phyloP scores from a whole-genome alignment of 2,329 filamentous ascomycete species.

The Xylaria sp. region DNA sequence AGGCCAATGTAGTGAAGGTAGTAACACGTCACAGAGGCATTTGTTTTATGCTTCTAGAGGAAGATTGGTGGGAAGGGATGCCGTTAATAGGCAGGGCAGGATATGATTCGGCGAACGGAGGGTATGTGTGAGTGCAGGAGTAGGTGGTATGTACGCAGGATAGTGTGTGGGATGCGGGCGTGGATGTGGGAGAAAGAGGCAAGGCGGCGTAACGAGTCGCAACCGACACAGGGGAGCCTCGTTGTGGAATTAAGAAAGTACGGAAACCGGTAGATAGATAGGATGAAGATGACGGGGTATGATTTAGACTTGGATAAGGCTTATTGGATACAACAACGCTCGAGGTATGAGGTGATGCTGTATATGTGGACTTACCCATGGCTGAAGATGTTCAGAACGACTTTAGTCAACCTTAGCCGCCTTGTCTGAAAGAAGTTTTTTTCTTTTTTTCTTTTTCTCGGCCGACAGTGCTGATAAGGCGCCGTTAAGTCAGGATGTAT shows the following conservation, averaged over 20 bases:
- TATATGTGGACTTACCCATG: conserved; percentile 39
- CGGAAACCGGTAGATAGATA: background rate
- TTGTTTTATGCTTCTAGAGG: conserved; percentile 34
- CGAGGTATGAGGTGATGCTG: conserved; percentile 19
- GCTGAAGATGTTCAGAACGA: conserved; percentile 27
- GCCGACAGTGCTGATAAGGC: conserved; percentile 29
- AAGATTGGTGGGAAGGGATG: conserved; percentile 35
- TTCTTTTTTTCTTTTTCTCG: conserved; percentile 29
- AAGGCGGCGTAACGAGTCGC: conserved; percentile 12
- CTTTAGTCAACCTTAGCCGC: conserved; percentile 34
- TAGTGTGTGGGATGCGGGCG: conserved; percentile 21
- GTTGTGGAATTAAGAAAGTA: conserved; percentile 10
- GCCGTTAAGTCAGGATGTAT: conserved; percentile 29
- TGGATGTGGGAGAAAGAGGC: conserved; percentile 20
- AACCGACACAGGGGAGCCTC: conserved; percentile 10
- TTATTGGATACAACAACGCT: conserved; percentile 17
- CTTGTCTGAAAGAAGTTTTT: conserved; percentile 22
- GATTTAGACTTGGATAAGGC: background rate
- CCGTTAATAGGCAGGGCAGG: conserved; percentile 28
- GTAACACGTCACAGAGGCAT: conserved; percentile 43
- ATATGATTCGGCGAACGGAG: conserved; percentile 24
- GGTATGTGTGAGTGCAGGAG: conserved; percentile 27
- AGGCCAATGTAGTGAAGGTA: conserved; percentile 35
- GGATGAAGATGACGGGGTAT: background rate
- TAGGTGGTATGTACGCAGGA: conserved; percentile 29